Evolutionary conservation across 1,284 basidiomycete species (phyloP).

Genomic region (Sporisorium scitamineum): DNA sequence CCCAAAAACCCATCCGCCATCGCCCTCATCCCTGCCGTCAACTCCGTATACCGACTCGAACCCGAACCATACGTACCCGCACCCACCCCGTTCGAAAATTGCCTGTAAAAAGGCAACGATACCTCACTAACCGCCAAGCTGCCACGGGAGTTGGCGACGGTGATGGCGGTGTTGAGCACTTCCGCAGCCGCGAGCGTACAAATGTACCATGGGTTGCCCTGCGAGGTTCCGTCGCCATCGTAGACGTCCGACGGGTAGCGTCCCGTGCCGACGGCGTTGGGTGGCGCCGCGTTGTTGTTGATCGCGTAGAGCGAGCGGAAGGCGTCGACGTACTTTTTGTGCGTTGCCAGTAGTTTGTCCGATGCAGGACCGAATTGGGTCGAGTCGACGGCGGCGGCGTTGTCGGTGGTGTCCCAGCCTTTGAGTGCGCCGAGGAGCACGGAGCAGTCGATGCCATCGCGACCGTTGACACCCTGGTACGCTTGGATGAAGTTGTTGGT

Average conservation of each 20-base stretch:
- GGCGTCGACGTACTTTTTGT: constrained; percentile 50
- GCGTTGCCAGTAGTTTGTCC: constrained; percentile 51
- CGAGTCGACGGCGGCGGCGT: constrained; percentile 21
- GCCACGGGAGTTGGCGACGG: constrained; percentile 25
- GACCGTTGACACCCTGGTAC: constrained; percentile 46
- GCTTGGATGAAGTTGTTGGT: constrained; percentile 39
- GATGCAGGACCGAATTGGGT: constrained; percentile 46
- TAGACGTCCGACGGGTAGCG: constrained; percentile 50
- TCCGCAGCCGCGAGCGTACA: constrained; percentile 54
- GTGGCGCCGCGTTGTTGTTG: constrained; percentile 46
- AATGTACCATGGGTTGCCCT: constrained; percentile 60
- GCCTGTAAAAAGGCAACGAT: constrained; percentile 49
- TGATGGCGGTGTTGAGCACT: constrained; percentile 49
- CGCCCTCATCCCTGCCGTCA: constrained; percentile 42
- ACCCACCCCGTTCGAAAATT: constrained; percentile 35
- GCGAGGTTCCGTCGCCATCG: constrained; percentile 34
- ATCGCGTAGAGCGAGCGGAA: constrained; percentile 52
- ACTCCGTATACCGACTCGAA: constrained; percentile 22
- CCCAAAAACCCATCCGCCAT: constrained; percentile 50
- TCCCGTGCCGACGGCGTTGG: constrained; percentile 44
- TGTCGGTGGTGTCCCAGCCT: constrained; percentile 45
- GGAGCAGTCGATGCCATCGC: constrained; percentile 50
- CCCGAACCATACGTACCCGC: constrained; percentile 28
- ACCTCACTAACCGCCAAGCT: constrained; percentile 31
- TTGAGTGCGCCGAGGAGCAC: constrained; percentile 48